Percentiles rank a stretch among this genome's conserved stretches.
Evolutionary conservation across 208 protist species (phyloP).

Genomic region (Crithidia expoeki): DNA sequence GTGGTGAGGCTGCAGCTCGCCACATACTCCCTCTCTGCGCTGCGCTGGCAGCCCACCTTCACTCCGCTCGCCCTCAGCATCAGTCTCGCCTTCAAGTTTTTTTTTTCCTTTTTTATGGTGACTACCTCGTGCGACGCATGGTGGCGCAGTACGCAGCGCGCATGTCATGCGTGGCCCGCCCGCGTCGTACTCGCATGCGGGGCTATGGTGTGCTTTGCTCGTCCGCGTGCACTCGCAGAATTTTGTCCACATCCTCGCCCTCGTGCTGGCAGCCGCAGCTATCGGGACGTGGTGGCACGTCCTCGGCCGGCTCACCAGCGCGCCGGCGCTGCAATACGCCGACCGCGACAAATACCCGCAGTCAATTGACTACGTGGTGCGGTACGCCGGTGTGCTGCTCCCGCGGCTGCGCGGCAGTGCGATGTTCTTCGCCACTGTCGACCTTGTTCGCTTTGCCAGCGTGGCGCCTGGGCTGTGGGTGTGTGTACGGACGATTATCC

Average conservation of each 20-base stretch:
- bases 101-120: conserved; percentile 29
- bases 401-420: conserved; percentile 14
- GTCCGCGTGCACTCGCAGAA: conserved; percentile 26
- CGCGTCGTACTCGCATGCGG: conserved; percentile 6
- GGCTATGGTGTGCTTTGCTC: conserved; percentile 12
- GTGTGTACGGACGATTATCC: conserved; percentile 3
- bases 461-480: conserved; percentile 25
- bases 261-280: conserved; percentile 4
- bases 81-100: not conserved
- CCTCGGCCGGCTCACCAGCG: not conserved
- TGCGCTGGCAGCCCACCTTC: conserved; percentile 20
- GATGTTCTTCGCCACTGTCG: conserved; percentile 14
- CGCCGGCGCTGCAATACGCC: not conserved
- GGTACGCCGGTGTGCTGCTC: conserved; percentile 5
- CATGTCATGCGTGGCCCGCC: conserved; percentile 4
- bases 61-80: conserved; percentile 21
- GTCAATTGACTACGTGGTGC: conserved; percentile 8
- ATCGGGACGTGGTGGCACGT: conserved; percentile 24
- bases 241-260: conserved; percentile 15
- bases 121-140: conserved; percentile 20
- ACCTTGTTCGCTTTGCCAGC: conserved; percentile 14
- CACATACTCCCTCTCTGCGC: conserved; percentile 9
- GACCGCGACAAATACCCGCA: conserved; percentile 15
- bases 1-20: conserved; percentile 19
- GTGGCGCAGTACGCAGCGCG: conserved; percentile 9